Percentiles rank a stretch among this genome's conserved stretches.
phyloP scores from a whole-genome alignment of 2,329 filamentous ascomycete genomes.

The Alternaria alternata region DNA sequence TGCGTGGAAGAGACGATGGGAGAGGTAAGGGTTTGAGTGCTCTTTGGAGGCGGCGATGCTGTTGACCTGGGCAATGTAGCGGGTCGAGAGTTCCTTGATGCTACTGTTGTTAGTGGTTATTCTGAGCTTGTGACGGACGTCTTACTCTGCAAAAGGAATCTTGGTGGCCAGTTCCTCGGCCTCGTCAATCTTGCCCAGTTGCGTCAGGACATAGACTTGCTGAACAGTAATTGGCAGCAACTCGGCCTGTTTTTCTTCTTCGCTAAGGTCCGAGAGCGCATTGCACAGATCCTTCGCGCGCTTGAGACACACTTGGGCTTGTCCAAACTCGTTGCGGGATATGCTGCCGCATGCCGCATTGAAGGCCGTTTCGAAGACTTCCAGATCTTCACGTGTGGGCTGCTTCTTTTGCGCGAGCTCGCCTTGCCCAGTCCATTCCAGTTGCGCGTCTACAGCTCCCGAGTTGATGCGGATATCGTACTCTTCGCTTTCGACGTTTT shows the following conservation, averaged over 20 bases:
- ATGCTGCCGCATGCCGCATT: constrained; percentile 80
- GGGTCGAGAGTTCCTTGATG: constrained; percentile 72
- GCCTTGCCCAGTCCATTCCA: constrained; percentile 71
- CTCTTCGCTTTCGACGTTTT: constrained; percentile 67
- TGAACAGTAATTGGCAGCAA: constrained; percentile 79
- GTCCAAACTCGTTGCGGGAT: constrained; percentile 70
- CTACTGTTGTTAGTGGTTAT: constrained; percentile 51
- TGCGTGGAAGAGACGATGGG: constrained; percentile 68
- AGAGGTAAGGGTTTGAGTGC: constrained; percentile 71
- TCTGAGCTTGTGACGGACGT: neutral
- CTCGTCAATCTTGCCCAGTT: constrained; percentile 71
- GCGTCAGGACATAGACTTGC: constrained; percentile 75
- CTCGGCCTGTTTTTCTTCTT: constrained; percentile 78
- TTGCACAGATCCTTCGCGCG: constrained; percentile 76
- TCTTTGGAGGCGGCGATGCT: constrained; percentile 58
- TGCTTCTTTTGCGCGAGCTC: constrained; percentile 63
- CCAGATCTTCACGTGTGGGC: constrained; percentile 67
- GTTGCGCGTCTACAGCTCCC: constrained; percentile 75
- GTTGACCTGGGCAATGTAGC: constrained; percentile 74
- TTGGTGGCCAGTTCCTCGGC: constrained; percentile 69
- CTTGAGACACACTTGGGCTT: constrained; percentile 72
- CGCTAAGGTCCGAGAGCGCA: constrained; percentile 73
- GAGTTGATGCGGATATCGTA: constrained; percentile 80
- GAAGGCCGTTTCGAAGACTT: constrained; percentile 83
- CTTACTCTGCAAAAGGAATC: constrained; percentile 70